Evolutionary conservation across 2,329 filamentous ascomycete species (phyloP), one percentile per base, ranked within the genome.

Genomic region (Cephalotrichum gorgonifer): DNA sequence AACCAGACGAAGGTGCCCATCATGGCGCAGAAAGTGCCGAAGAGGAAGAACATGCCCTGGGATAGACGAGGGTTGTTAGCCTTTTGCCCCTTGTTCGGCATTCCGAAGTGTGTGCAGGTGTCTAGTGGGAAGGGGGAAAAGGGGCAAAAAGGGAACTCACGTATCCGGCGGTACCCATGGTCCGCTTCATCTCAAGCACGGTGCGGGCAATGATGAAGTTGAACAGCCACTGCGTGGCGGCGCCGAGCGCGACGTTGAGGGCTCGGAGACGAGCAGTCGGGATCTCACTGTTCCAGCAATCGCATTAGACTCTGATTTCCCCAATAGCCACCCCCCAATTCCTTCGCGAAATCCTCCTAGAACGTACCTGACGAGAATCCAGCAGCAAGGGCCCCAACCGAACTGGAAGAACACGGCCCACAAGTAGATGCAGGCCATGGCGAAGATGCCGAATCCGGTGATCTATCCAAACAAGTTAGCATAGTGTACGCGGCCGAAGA

Each of bases 181-280:
- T 75, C 65, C 50, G 50, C 50, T 48, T 48, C 50, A 51, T 51
- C 33, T 48, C 45, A 23, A 51, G 33, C 15, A 51, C 50, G 1
- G 50, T 79, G 50, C 80, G 69, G 2, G 83, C 83, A 50, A 87
- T 79, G 9, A 86, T 76, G 52, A 87, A 85, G 60, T 88, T 88
- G 63, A 87, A 86, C 4, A 87, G 63, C 83, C 83, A 86, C 57
- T 87, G 82, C 0, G 79, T 85, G 2, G 78, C 79, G 1, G 83
- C 82, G 0, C 75, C 83, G 43, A 87, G 70, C 2, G 82, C 75
- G 6, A 87, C 83, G 57, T 86, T 86, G 54, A 83, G 66, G 17
- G 78, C 78, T 49, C 84, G 70, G 7, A 87, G 69, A 30, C 83
- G 71, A 0, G 81, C 79, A 6, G 80, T 81, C 0, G 83, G 82